These are phyloP conservation scores for Tuber aestivum DNA, from an alignment of 495 filamentous ascomycete genomes.

Conservation along the genomic window DNA sequence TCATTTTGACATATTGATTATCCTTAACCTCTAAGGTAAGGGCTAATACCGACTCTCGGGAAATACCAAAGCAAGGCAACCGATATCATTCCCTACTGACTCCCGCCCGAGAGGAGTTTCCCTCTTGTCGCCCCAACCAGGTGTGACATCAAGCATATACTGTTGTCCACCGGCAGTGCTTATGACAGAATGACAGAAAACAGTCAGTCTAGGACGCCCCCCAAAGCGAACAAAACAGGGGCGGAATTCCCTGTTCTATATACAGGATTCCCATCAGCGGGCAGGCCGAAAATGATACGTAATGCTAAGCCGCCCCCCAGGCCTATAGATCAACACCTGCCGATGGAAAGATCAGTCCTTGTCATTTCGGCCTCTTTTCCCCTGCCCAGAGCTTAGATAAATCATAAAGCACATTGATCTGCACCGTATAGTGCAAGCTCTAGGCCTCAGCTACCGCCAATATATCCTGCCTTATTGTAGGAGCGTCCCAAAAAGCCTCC, in stretches of 20 bases:
- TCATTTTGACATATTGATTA: not conserved
- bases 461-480: not conserved
- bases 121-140: not conserved
- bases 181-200: not conserved
- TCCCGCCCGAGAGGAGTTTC: not conserved
- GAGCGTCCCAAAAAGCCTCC: not conserved
- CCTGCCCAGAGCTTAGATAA: not conserved
- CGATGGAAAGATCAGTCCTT: not conserved
- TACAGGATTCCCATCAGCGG: not conserved
- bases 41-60: not conserved
- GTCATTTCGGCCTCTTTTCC: not conserved
- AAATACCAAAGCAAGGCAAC: not conserved
- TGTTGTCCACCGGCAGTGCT: not conserved
- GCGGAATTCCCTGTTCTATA: not conserved
- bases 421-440: not conserved
- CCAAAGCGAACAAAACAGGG: not conserved
- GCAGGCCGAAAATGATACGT: not conserved
- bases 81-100: not conserved
- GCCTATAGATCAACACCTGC: not conserved
- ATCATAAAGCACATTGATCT: not conserved
- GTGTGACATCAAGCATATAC: not conserved
- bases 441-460: not conserved
- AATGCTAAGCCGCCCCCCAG: not conserved
- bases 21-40: not conserved
- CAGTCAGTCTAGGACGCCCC: not conserved